Conservation (phyloP, 2,329 filamentous ascomycete genomes). For the Samsoniella hepiali region DNA sequence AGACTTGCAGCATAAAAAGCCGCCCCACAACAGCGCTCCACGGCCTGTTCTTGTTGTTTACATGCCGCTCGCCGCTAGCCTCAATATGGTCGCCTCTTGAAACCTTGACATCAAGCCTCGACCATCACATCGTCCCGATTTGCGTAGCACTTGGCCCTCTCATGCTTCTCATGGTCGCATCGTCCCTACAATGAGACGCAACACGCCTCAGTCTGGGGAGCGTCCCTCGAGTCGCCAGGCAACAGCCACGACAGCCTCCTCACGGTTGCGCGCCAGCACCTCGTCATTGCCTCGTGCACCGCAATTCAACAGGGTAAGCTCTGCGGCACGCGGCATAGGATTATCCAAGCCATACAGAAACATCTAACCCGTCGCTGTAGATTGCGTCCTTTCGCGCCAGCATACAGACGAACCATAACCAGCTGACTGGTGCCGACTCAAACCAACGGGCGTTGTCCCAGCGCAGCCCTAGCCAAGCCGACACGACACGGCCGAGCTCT, state of each 20-base stretch:
- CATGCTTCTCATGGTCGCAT: slow-evolving; percentile 1
- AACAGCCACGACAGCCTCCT: slow-evolving; percentile 30
- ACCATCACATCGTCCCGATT: slow-evolving; percentile 21
- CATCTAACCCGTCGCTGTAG: neutral
- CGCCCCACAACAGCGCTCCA: neutral
- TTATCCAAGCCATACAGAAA: slow-evolving; percentile 1
- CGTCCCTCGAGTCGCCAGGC: slow-evolving; percentile 29
- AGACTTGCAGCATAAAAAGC: neutral
- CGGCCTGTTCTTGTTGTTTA: slow-evolving; percentile 3
- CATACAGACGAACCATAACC: slow-evolving; percentile 58
- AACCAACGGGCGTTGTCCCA: slow-evolving; percentile 38
- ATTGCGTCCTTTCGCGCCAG: slow-evolving; percentile 42
- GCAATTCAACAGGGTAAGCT: slow-evolving; percentile 28
- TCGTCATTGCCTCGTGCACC: slow-evolving; percentile 35
- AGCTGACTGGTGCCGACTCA: slow-evolving; percentile 53
- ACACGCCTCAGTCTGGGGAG: slow-evolving; percentile 33
- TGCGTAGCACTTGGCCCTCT: slow-evolving; percentile 12
- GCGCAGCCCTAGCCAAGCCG: slow-evolving; percentile 40
- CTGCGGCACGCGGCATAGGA: neutral
- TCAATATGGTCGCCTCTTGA: neutral
- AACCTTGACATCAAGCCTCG: neutral
- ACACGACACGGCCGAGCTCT: slow-evolving; percentile 46
- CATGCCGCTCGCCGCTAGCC: neutral
- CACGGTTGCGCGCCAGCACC: slow-evolving; percentile 35
- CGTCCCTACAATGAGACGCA: slow-evolving; percentile 32